A percentile compares a stretch with the other conserved stretches of the same genome.
phyloP scores from a whole-genome alignment of 164 flowering plant genomes.

The Kingdonia uniflora region DNA sequence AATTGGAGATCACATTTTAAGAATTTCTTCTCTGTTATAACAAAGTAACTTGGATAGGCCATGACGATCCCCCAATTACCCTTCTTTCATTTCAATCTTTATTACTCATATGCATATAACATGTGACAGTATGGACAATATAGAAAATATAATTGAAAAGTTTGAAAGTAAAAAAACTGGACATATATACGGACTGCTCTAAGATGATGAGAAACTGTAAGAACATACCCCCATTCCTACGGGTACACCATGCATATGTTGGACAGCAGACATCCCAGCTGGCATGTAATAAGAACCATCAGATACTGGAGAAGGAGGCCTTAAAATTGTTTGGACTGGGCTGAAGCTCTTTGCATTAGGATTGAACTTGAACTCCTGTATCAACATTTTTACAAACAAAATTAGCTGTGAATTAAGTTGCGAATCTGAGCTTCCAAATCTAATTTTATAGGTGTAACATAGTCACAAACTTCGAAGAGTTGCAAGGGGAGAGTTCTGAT shows the following conservation, averaged over 20 bases:
- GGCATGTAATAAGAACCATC: constrained; percentile 69
- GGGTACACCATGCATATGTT: constrained; percentile 70
- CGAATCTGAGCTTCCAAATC: too few relatives aligned
- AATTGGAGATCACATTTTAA: too few relatives aligned
- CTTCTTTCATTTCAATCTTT: too few relatives aligned
- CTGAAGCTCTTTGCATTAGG: constrained; percentile 90
- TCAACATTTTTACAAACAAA: neutral
- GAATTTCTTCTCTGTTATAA: too few relatives aligned
- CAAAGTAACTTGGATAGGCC: too few relatives aligned
- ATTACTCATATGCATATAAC: too few relatives aligned
- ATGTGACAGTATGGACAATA: too few relatives aligned
- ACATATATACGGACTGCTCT: too few relatives aligned
- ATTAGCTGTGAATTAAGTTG: neutral
- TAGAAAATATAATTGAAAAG: neutral
- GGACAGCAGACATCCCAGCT: constrained; percentile 36
- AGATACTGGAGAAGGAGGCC: constrained; percentile 67
- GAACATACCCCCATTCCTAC: constrained; percentile 70
- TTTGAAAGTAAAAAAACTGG: neutral
- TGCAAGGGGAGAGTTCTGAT: too few relatives aligned
- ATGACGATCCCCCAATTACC: too few relatives aligned
- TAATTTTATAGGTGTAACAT: too few relatives aligned
- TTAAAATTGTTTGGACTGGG: constrained; percentile 48
- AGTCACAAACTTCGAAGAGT: too few relatives aligned
- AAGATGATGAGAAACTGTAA: neutral
- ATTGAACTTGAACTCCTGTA: constrained; percentile 89